These are phyloP conservation scores for Fraxinus ornus DNA, from an alignment of 305 asterid genomes.

Conservation along the genomic window DNA sequence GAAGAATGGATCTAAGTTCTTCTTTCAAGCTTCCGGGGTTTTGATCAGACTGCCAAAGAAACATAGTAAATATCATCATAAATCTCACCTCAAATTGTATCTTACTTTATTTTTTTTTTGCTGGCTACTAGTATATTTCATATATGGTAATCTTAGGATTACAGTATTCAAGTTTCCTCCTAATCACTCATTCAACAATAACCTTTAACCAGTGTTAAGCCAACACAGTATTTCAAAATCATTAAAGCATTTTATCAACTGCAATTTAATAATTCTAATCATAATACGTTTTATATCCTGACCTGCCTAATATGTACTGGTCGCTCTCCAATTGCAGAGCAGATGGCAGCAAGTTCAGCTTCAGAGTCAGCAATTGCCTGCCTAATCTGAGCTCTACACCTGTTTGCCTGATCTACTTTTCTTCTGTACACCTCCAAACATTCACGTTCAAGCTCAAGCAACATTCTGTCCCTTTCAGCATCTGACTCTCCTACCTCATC, in stretches of 20 bases:
- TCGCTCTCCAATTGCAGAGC: constrained; percentile 93
- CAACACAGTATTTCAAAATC: constrained; percentile 5
- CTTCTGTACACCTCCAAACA: constrained; percentile 91
- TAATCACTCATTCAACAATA: neutral
- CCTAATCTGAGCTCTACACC: constrained; percentile 82
- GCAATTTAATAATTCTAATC: neutral
- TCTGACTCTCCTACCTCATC: constrained; percentile 98
- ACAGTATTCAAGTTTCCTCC: constrained; percentile 2
- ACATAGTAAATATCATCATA: constrained; percentile 15
- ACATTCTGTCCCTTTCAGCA: constrained; percentile 71
- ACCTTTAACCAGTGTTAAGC: constrained; percentile 9
- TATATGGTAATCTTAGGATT: neutral
- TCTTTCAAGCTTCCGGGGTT: constrained; percentile 75
- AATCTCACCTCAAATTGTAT: neutral
- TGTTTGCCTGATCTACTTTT: constrained; percentile 91
- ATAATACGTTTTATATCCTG: constrained; percentile 13
- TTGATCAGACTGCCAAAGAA: constrained; percentile 65
- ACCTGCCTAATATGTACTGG: constrained; percentile 97
- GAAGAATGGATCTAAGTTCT: constrained; percentile 74
- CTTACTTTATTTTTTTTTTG: neutral
- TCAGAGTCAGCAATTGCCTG: constrained; percentile 98
- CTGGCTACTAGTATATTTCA: neutral
- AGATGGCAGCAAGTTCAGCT: constrained; percentile 89
- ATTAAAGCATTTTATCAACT: neutral
- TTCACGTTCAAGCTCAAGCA: constrained; percentile 87